Conservation (phyloP, 805 yeast genomes). For the Yarrowia sp. region DNA sequence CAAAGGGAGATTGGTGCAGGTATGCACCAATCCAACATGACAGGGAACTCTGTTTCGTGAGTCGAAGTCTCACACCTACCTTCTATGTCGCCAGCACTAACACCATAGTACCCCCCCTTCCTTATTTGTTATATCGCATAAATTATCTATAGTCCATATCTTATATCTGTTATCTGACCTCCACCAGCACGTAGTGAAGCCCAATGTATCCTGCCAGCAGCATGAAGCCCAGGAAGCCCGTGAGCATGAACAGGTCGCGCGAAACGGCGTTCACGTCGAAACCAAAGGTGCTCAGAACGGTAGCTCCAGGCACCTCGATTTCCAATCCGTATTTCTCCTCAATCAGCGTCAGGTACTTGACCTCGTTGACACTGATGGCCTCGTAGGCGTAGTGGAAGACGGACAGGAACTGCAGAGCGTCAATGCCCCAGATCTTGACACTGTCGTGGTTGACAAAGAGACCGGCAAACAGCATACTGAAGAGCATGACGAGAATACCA, state of each 20-base stretch:
- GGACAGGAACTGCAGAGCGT: conserved; percentile 74
- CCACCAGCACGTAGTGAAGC: conserved; percentile 75
- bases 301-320: conserved; percentile 97
- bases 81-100: no score
- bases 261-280: conserved; percentile 80
- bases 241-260: conserved; percentile 68
- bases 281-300: conserved; percentile 93
- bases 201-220: conserved; percentile 75
- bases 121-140: background rate
- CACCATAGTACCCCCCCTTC: no score
- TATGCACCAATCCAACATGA: no score
- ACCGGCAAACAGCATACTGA: conserved; percentile 91
- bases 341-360: conserved; percentile 77
- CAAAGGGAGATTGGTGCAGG: no score
- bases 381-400: conserved; percentile 97
- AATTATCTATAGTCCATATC: conserved; percentile 21
- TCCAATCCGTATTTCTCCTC: conserved; percentile 92
- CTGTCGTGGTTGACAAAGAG: conserved; percentile 85
- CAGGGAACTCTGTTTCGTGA: no score
- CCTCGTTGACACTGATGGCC: conserved; percentile 90
- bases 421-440: conserved; percentile 61
- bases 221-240: conserved; percentile 64
- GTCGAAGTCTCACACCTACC: no score
- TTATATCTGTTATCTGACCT: conserved; percentile 60
- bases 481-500: conserved; percentile 82